Evolutionary conservation across 202 grass and related monocot species (phyloP), one percentile per base, ranked within the genome.

Genomic region (Brachypodium distachyon): DNA sequence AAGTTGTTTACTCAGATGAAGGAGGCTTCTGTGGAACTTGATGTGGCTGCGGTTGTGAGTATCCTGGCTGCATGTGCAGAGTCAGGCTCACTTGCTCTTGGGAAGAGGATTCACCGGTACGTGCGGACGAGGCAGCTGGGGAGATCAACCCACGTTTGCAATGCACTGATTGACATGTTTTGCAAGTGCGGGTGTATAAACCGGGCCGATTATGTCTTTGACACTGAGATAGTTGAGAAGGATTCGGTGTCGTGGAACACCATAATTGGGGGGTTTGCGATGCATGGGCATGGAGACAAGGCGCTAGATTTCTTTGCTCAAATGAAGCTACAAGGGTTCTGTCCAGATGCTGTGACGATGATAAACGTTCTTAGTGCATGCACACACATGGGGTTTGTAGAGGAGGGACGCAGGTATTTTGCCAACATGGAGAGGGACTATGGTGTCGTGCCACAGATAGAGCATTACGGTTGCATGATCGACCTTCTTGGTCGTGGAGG

Each of bases 131-230:
- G 70, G 50, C 87, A 92, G 34, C 47, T 89, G 7, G 80, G 68
- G 7, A 68, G 42, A 68, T 81, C 50, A 9, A 87, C 83, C 29
- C 69, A 29, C 37, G 89, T 87, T 37, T 92, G 80, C 83, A 96
- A 96, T 89, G 83, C 91, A 22, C 75, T 93, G 75, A 83, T 90
- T 29, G 91, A 88, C 83, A 90, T 93, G 91, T 93, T 85, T 42
- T 84, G 74, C 41, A 93, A 93, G 42, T 93, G 91, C 37, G 87
- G 84, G 4, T 93, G 91, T 21, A 14, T 90, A 46, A 74, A 87
- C 62, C 41, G 59, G 56, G 91, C 91, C 2, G 85, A 82, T 31
- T 80, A 76, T 56, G 50, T 93, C 9, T 93, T 93, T 58, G 76
- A 93, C 55, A 88, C 6, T 70, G 87, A 79, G 81, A 80, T 81